Evolutionary conservation across 495 filamentous ascomycete species (phyloP).

Genomic region (Penicillium silybi): DNA sequence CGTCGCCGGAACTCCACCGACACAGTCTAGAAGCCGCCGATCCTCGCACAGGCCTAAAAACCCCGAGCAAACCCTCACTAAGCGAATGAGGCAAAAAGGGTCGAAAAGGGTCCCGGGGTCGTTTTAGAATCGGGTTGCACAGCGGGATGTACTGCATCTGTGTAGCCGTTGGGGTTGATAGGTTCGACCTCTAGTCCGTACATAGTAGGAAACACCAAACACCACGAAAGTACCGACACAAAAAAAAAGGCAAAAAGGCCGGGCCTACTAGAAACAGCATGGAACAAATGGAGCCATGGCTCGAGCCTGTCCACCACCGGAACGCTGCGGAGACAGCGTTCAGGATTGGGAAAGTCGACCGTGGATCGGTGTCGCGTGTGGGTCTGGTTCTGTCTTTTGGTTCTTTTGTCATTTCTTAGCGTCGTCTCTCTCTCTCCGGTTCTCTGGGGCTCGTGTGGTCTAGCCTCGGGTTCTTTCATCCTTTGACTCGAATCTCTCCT

Average conservation of each 20-base stretch:
- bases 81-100: background rate
- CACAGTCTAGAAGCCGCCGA: conserved; percentile 23
- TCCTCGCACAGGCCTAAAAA: conserved; percentile 10
- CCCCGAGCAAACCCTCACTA: background rate
- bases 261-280: background rate
- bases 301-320: conserved; percentile 16
- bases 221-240: no score
- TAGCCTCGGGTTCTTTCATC: background rate
- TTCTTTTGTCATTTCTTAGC: background rate
- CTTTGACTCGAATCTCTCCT: background rate
- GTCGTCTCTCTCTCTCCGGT: background rate
- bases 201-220: no score
- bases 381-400: background rate
- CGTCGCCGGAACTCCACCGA: conserved; percentile 6
- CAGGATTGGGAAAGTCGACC: conserved; percentile 1
- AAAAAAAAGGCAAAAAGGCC: no score
- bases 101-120: conserved; percentile 2
- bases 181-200: no score
- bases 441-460: background rate
- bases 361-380: background rate
- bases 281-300: conserved; percentile 6
- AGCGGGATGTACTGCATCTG: background rate
- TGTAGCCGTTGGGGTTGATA: conserved; percentile 13
- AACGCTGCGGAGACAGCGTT: conserved; percentile 15
- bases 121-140: background rate